phyloP scores from a whole-genome alignment of 495 filamentous ascomycete genomes.

The Gamarada debralockiae region DNA sequence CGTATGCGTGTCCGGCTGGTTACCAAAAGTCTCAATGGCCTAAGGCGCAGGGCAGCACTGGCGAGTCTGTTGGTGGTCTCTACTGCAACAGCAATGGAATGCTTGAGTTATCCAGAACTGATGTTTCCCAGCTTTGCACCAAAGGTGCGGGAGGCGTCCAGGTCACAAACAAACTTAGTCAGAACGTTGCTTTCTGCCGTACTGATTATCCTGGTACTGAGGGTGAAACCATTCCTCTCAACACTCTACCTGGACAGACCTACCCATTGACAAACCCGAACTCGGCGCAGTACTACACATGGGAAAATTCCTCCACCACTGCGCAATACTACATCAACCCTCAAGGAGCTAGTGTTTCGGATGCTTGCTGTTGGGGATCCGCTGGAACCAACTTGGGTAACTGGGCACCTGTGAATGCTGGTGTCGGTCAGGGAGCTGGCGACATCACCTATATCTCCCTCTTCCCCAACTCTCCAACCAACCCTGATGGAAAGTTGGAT shows the following conservation, averaged over 20 bases:
- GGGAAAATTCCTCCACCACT: constrained; percentile 69
- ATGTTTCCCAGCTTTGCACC: constrained; percentile 70
- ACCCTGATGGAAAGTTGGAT: constrained; percentile 55
- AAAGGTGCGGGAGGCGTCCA: constrained; percentile 64
- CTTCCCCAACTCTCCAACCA: constrained; percentile 62
- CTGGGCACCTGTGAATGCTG: constrained; percentile 86
- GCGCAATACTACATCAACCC: constrained; percentile 98
- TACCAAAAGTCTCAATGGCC: constrained; percentile 97
- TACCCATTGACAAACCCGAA: constrained; percentile 70
- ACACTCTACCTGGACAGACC: constrained; percentile 49
- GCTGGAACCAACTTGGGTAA: constrained; percentile 62
- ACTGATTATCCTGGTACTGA: constrained; percentile 96
- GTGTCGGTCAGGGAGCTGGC: constrained; percentile 61
- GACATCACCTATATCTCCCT: constrained; percentile 79
- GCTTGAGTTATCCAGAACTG: constrained; percentile 70
- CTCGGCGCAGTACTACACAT: constrained; percentile 66
- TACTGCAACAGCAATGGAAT: constrained; percentile 72
- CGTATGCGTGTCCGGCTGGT: constrained; percentile 87
- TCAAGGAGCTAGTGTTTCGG: constrained; percentile 55
- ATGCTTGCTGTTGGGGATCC: constrained; percentile 75
- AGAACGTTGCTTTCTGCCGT: constrained; percentile 75
- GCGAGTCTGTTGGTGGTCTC: constrained; percentile 87
- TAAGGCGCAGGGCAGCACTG: constrained; percentile 67
- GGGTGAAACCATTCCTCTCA: constrained; percentile 73
- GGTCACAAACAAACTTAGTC: constrained; percentile 66